These are phyloP conservation scores for Sporisorium scitamineum DNA, from an alignment of 1,284 basidiomycete species.

Conservation along the genomic window DNA sequence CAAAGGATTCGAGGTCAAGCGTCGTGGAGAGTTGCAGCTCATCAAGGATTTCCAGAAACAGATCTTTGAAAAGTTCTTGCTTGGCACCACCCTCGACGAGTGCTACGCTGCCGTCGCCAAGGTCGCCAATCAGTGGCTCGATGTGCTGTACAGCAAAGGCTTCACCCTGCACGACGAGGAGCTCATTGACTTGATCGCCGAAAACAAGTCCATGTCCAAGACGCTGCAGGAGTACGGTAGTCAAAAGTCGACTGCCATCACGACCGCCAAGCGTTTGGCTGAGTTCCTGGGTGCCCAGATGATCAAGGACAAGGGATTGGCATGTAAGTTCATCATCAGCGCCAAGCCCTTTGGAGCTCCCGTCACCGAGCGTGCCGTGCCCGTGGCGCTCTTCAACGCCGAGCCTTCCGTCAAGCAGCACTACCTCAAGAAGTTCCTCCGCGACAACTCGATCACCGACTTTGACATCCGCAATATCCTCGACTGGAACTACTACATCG, in stretches of 20 bases:
- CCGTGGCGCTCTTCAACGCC: slow-evolving; percentile 98
- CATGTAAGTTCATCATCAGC: slow-evolving; percentile 99
- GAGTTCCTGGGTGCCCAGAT: slow-evolving; percentile 98
- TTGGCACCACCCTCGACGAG: slow-evolving; percentile 91
- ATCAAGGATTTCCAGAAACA: slow-evolving; percentile 99
- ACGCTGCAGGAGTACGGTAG: slow-evolving; percentile 94
- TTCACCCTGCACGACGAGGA: slow-evolving; percentile 88
- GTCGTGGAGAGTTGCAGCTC: slow-evolving; percentile 95
- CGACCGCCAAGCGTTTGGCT: slow-evolving; percentile 91
- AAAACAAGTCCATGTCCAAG: slow-evolving; percentile 98
- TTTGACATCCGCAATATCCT: slow-evolving; percentile 95
- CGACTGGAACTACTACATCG: slow-evolving; percentile 99
- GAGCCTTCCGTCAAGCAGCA: slow-evolving; percentile 89
- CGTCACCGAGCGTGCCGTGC: slow-evolving; percentile 95
- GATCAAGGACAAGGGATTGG: slow-evolving; percentile 99
- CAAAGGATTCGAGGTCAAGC: slow-evolving; percentile 99
- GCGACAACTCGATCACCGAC: slow-evolving; percentile 86
- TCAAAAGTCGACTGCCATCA: slow-evolving; percentile 98
- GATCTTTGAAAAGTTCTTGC: slow-evolving; percentile 96
- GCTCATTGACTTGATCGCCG: slow-evolving; percentile 96
- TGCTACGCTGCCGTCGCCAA: slow-evolving; percentile 95
- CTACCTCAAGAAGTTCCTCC: slow-evolving; percentile 95
- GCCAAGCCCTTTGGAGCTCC: slow-evolving; percentile 92
- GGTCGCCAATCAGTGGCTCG: slow-evolving; percentile 96
- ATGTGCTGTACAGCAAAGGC: slow-evolving; percentile 89